Evolutionary conservation across 257 asterid species (phyloP), one percentile per base, ranked within the genome.

Genomic region (Sherardia arvensis): DNA sequence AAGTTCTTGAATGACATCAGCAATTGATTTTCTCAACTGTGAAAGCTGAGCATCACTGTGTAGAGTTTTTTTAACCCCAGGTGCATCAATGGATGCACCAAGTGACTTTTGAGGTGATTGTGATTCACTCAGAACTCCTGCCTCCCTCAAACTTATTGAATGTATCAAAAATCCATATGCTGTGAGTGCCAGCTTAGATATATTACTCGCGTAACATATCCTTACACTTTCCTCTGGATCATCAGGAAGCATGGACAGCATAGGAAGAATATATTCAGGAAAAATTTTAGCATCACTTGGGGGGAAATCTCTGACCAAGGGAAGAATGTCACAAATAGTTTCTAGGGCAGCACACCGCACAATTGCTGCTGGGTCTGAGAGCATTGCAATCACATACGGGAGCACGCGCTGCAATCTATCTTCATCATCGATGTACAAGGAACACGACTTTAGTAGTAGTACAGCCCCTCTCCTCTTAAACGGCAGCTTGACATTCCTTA

Each of bases 191-290:
- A 93, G 78, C 82, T 93, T 90, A 61, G 97, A 90, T 73, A 93
- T 78, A 77, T 93, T 93, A 85, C 95, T 81, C 68, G 92, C 90
- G 68, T 93, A 93, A 81, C 99, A 93, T 71, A 90, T 87, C 85
- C 99, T 84, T 78, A 93, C 99, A 84, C 94, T 93, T 81, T 93
- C 99, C 81, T 93, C 99, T 2, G 99, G 86, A 80, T 93, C 99
- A 79, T 93, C 99, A 38, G 97, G 96, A 83, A 93, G 88, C 90
- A 79, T 88, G 81, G 96, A 88, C 77, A 91, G 96, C 99, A 93
- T 93, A 4, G 99, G 99, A 77, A 93, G 90, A 71, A 90, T 90
- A 76, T 93, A 93, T 76, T 93, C 99, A 0, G 99, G 99, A 73
- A 93, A 93, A 8, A 93, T 93, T 84, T 93, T 93, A 82, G 99